Evolutionary conservation across 768 basidiomycete genomes (phyloP).

Genomic region (Dentipellis fragilis): DNA sequence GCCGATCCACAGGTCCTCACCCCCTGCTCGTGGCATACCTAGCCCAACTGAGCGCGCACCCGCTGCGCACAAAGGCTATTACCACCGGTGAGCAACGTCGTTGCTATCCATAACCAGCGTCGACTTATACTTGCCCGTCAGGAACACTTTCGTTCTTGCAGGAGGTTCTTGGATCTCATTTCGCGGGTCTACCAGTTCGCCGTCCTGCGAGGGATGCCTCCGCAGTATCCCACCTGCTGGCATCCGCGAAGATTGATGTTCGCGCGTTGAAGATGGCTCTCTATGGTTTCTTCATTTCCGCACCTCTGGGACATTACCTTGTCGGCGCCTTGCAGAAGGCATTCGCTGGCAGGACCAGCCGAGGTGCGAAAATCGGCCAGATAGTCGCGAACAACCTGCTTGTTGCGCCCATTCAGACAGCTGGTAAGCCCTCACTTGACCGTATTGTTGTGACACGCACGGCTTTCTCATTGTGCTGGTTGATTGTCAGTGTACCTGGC

Average conservation of each 20-base stretch:
- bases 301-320: conserved; percentile 70
- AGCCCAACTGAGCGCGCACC: conserved; percentile 51
- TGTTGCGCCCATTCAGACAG: conserved; percentile 64
- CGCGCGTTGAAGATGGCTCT: conserved; percentile 78
- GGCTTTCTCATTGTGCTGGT: neutral
- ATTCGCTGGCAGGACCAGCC: conserved; percentile 65
- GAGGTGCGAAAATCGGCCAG: conserved; percentile 56
- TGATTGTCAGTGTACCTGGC: conserved; percentile 50
- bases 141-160: conserved; percentile 43
- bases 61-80: conserved; percentile 71
- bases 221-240: conserved; percentile 39
- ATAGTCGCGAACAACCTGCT: conserved; percentile 70
- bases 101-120: too few relatives aligned
- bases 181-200: conserved; percentile 49
- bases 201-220: conserved; percentile 45
- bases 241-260: conserved; percentile 46
- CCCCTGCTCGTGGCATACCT: conserved; percentile 65
- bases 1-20: conserved; percentile 20
- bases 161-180: conserved; percentile 69
- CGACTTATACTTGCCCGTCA: conserved; percentile 7
- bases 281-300: conserved; percentile 78
- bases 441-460: neutral
- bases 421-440: conserved; percentile 32
- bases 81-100: conserved; percentile 46
- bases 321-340: conserved; percentile 62